These are phyloP conservation scores for Phialophora expanda DNA, from an alignment of 2,329 filamentous ascomycete species.

Conservation along the genomic window DNA sequence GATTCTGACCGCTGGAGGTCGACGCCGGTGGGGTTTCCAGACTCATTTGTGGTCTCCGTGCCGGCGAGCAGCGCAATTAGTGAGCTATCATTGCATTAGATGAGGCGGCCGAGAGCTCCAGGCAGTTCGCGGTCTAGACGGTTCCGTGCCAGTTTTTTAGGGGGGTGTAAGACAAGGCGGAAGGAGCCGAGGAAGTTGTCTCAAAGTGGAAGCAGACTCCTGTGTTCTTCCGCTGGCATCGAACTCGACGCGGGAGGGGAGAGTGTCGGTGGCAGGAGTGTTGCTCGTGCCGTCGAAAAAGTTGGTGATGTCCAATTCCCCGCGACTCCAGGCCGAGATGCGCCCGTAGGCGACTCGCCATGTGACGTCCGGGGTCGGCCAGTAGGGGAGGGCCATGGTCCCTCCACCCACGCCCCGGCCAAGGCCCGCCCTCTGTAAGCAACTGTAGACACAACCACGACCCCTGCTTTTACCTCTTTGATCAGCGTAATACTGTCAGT, in stretches of 20 bases:
- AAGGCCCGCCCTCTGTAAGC: too few relatives aligned
- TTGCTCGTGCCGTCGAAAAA: not conserved
- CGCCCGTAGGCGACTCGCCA: not conserved
- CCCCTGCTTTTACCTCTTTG: too few relatives aligned
- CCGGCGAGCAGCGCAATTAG: not conserved
- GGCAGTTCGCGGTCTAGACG: not conserved
- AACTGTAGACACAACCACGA: too few relatives aligned
- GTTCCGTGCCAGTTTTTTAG: not conserved
- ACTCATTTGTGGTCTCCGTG: constrained; percentile 6
- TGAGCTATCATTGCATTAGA: constrained; percentile 1
- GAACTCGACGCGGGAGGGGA: not conserved
- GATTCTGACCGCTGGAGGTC: constrained; percentile 6
- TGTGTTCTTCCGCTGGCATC: not conserved
- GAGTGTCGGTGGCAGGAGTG: too few relatives aligned
- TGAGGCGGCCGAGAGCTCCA: not conserved
- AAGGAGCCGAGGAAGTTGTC: not conserved
- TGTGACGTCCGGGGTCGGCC: too few relatives aligned
- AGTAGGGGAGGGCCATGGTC: too few relatives aligned
- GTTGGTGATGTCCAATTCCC: not conserved
- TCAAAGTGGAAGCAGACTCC: not conserved
- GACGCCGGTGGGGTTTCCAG: not conserved
- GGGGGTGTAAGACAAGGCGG: not conserved
- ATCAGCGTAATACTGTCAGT: too few relatives aligned
- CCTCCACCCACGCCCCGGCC: too few relatives aligned
- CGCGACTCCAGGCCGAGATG: not conserved